Percentiles rank a stretch among this genome's conserved stretches.
Conservation (phyloP, 257 asterid species). For the Coffea canephora region DNA sequence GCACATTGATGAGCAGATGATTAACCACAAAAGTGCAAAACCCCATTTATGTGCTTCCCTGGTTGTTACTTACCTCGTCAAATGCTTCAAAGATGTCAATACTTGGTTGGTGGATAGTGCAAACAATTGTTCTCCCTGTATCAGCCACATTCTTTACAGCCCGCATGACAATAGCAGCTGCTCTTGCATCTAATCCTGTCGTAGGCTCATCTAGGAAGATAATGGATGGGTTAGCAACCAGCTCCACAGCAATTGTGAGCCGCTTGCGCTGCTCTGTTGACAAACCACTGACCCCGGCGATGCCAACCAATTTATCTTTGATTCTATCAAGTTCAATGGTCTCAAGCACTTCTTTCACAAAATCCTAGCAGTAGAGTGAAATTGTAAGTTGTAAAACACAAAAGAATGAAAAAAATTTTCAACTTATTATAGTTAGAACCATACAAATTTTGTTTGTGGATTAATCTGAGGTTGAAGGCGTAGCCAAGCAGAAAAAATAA, state of each 20-base stretch:
- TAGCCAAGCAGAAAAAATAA: conserved; percentile 59
- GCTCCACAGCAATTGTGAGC: conserved; percentile 60
- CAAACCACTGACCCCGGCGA: conserved; percentile 48
- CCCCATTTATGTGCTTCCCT: not conserved
- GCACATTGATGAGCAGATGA: too few species aligned
- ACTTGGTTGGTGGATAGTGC: conserved; percentile 66
- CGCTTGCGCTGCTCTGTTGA: conserved; percentile 64
- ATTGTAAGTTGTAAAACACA: too few species aligned
- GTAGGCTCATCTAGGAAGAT: conserved; percentile 66
- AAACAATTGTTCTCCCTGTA: conserved; percentile 64
- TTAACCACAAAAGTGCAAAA: not conserved
- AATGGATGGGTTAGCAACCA: conserved; percentile 61
- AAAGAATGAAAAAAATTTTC: too few species aligned
- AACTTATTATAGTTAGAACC: not conserved
- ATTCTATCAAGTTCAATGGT: conserved; percentile 58
- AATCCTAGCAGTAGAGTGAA: conserved; percentile 29
- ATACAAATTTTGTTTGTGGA: conserved; percentile 45
- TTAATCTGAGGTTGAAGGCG: conserved; percentile 47
- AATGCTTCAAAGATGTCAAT: conserved; percentile 62
- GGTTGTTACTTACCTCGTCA: conserved; percentile 21
- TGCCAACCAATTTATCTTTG: conserved; percentile 50
- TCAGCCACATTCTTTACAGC: conserved; percentile 55
- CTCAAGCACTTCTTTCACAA: conserved; percentile 57
- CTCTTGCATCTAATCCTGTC: conserved; percentile 60
- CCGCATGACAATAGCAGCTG: conserved; percentile 64